Evolutionary conservation across 208 protist genomes (phyloP), one percentile per base, ranked within the genome.

Genomic region (Leishmania mexicana): DNA sequence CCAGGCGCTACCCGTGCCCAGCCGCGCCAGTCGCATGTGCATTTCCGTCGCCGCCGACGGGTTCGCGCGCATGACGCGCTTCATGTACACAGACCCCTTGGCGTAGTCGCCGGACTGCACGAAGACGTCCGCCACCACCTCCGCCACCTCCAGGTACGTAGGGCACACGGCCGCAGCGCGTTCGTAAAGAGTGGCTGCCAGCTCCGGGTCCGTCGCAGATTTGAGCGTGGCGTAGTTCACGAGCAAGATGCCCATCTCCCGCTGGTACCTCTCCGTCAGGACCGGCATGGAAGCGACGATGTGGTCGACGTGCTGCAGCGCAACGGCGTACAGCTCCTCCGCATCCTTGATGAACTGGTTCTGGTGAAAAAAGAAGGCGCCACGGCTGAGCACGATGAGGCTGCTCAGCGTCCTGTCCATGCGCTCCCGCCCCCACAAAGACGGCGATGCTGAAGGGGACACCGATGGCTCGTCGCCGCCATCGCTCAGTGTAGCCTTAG

Each of bases 351-450:
- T 83, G 74, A 91, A 87, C n/a, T 89, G 90, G 79, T 93, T 86
- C 76, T 91, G 88, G 40, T 95, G 91, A 76, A 93, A 96, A 80
- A 95, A 96, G 79, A 95, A 96, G 58, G 91, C 93, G 78, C 91
- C 93, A 21, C 93, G 91, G 83, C 90, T 96, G 24, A 96, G 87
- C 75, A 87, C 88, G 68, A 95, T 94, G 70, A 95, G 88, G n/a
- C 84, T 84, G 74, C 85, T 94, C 42, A 94, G 83, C 54, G 88
- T 89, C 28, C 68, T 70, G 13, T 75, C 68, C 31, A 85, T 7
- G 15, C 85, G 70, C 31, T 72, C 77, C 8, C 53, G 80, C 65
- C 77, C 72, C 80, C 81, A 82, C 38, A 24, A 77, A 35, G 80
- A 80, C 65, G 67, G 40, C 24, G 75, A 74, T 74, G 68, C 2